Conservation (phyloP, 1,284 basidiomycete genomes). For the Coniophora puteana region DNA sequence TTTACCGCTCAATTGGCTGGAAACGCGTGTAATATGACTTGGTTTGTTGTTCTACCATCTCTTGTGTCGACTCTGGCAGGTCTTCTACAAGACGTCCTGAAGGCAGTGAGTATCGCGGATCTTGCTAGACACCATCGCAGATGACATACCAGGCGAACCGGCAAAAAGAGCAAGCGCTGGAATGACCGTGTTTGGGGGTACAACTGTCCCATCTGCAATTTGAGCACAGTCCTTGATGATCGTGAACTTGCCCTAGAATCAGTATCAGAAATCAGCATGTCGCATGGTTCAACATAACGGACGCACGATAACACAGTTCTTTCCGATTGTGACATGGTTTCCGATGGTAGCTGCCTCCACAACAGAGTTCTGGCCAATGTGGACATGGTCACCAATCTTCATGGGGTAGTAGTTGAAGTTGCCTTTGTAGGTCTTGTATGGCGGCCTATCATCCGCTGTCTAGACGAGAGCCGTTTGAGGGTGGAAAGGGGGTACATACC, state of each 20-base stretch:
- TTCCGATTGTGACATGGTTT: slow-evolving; percentile 92
- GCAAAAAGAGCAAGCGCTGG: slow-evolving; percentile 84
- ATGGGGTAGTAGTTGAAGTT: slow-evolving; percentile 98
- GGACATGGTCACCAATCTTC: slow-evolving; percentile 94
- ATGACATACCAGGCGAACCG: slow-evolving; percentile 78
- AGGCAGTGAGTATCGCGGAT: neutral
- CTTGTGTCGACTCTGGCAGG: slow-evolving; percentile 88
- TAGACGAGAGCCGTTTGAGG: neutral
- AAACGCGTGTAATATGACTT: slow-evolving; percentile 78
- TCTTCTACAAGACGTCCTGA: slow-evolving; percentile 78
- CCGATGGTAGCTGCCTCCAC: slow-evolving; percentile 96
- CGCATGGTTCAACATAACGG: too few relatives aligned
- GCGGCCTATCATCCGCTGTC: slow-evolving; percentile 47
- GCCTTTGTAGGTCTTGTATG: slow-evolving; percentile 87
- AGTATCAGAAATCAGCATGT: too few relatives aligned
- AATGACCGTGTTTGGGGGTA: slow-evolving; percentile 91
- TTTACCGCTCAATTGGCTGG: slow-evolving; percentile 38
- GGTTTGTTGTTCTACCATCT: slow-evolving; percentile 72
- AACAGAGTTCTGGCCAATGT: slow-evolving; percentile 84
- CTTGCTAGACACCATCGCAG: neutral
- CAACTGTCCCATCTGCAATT: slow-evolving; percentile 83
- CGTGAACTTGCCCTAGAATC: slow-evolving; percentile 83
- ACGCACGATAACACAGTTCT: slow-evolving; percentile 89
- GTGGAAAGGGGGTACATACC: slow-evolving; percentile 40
- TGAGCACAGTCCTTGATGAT: slow-evolving; percentile 96